Evolutionary conservation across 139 green algal species (phyloP), one percentile per base, ranked within the genome.

Genomic region (Coelastrella sp.): DNA sequence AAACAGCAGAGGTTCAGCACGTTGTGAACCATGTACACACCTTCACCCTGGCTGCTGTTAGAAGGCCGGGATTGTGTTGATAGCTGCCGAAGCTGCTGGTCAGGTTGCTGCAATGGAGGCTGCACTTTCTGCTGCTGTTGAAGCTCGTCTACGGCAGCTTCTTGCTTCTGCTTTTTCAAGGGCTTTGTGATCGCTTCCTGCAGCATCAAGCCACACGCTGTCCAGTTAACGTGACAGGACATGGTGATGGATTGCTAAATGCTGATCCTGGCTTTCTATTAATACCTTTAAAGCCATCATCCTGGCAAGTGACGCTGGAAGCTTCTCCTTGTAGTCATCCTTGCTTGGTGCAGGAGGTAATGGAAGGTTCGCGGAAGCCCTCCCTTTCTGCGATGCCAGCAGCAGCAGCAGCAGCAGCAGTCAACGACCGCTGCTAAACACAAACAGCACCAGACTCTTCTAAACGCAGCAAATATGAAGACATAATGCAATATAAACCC

Each of bases 241-340:
- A 76, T 24, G 68, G 3, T 11, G 17, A 76, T 11, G 19, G 15
- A 25, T 19, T 76, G 35, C 35, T 49, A 49, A 49, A 49, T 49
- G 35, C 35, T 49, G 35, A 49, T 49, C 35, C 35, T 49, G 35
- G 35, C 35, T 49, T 49, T 49, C 35, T 49, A 49, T 49, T 11
- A 63, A 56, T 73, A 88, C 78, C 59, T 81, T 84, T 6, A 91
- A 24, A 24, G 68, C 80, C 80, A 88, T 75, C 49, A 91, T 76
- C 14, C 27, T 27, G n/a, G 22, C 60, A 7, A 91, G 88, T 11
- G 88, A 91, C 7, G 78, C 78, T 49, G 88, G 88, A 6, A 91
- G 19, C 20, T 87, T 87, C 25, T 91, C 88, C 19, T 65, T 72
- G 7, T 84, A 88, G 78, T 91, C 88, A 15, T 91, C 81, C 12